Evolutionary conservation across 176 grass and related monocot species (phyloP).

Genomic region (Musa beccarii): DNA sequence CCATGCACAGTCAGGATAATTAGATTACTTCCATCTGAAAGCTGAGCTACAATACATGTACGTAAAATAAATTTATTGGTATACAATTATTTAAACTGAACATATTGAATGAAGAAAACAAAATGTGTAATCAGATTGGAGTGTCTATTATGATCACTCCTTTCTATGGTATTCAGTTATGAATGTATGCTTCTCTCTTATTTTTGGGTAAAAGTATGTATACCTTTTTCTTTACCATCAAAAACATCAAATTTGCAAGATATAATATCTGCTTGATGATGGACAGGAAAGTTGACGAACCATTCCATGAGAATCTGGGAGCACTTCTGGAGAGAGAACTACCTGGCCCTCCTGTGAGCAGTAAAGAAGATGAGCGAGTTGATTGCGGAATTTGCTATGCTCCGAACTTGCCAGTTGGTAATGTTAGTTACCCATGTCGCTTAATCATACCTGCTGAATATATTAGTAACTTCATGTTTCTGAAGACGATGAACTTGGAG

Average conservation of each 20-base stretch:
- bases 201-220: background rate
- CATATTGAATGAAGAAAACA: background rate
- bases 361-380: slow-evolving; percentile 34
- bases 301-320: slow-evolving; percentile 60
- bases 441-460: too few species aligned
- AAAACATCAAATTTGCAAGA: too few species aligned
- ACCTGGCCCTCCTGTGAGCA: slow-evolving; percentile 30
- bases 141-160: background rate
- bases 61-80: background rate
- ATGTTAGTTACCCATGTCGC: too few species aligned
- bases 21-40: too few species aligned
- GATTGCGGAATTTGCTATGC: slow-evolving; percentile 90
- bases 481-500: slow-evolving; percentile 61
- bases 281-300: slow-evolving; percentile 29
- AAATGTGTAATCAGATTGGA: background rate
- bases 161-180: background rate
- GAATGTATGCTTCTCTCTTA: background rate
- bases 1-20: too few species aligned
- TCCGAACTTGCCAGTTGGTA: slow-evolving; percentile 39
- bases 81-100: background rate
- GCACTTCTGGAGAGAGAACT: slow-evolving; percentile 39
- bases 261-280: slow-evolving; percentile 7
- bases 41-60: background rate
- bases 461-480: background rate
- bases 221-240: background rate